phyloP scores from a whole-genome alignment of 2,329 filamentous ascomycete species.

The Penicillium nordicum region DNA sequence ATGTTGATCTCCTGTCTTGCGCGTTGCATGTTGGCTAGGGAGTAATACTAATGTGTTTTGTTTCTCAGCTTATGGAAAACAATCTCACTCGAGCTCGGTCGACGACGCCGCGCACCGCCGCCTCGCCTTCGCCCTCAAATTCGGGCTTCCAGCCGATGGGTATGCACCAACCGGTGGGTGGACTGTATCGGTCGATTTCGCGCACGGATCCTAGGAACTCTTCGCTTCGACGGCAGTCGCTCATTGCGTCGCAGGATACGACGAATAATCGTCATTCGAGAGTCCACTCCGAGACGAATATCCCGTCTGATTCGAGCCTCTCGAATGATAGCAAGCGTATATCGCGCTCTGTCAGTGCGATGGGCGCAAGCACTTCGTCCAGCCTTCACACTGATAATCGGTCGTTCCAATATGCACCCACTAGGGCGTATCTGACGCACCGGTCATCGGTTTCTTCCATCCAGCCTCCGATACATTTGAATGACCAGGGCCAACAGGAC shows the following conservation, averaged over 20 bases:
- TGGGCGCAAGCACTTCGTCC: constrained; percentile 36
- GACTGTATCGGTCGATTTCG: constrained; percentile 43
- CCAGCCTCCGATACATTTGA: constrained; percentile 21
- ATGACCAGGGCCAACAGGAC: constrained; percentile 6
- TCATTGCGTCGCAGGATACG: constrained; percentile 32
- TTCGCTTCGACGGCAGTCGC: constrained; percentile 43
- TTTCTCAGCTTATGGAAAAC: constrained; percentile 78
- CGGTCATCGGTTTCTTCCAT: constrained; percentile 40
- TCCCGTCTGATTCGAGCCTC: constrained; percentile 41
- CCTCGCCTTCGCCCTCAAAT: constrained; percentile 38
- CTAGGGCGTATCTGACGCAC: constrained; percentile 32
- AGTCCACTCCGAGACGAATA: constrained; percentile 60
- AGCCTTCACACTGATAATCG: constrained; percentile 32
- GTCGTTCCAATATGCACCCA: constrained; percentile 34
- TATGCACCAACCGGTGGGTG: constrained; percentile 36
- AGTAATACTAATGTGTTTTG: constrained; percentile 16
- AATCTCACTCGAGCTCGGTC: constrained; percentile 77
- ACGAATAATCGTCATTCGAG: constrained; percentile 54
- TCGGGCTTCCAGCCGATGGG: constrained; percentile 29
- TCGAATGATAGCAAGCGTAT: constrained; percentile 41
- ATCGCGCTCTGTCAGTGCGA: constrained; percentile 62
- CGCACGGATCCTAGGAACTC: constrained; percentile 44
- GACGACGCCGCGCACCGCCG: constrained; percentile 59
- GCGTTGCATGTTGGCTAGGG: neutral
- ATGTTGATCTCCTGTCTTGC: constrained; percentile 37